A percentile compares a stretch with the other conserved stretches of the same genome.
Conservation (phyloP, 1,284 basidiomycete species). For the Marasmius sp. region DNA sequence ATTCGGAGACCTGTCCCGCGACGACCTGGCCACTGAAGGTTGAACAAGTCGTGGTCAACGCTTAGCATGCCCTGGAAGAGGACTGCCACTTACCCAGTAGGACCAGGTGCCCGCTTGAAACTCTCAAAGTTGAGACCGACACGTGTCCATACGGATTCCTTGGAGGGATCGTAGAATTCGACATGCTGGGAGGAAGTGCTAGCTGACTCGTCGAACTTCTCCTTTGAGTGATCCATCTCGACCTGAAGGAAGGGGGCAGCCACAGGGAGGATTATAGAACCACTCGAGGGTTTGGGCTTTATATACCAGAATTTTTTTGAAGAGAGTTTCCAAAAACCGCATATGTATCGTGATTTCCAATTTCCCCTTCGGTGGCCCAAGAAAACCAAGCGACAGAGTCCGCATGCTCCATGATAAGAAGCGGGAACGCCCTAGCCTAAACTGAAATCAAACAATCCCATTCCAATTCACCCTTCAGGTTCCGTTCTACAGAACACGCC, state of each 20-base stretch:
- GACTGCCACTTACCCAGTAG: slow-evolving; percentile 33
- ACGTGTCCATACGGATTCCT: slow-evolving; percentile 42
- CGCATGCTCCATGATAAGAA: not conserved
- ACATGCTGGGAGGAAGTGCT: not conserved
- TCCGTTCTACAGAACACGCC: no score
- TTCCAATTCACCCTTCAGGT: no score
- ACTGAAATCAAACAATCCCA: no score
- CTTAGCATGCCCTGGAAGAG: not conserved
- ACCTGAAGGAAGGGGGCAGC: not conserved
- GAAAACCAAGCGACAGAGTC: not conserved
- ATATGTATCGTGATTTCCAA: not conserved
- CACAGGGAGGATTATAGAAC: not conserved
- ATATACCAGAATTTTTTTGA: not conserved
- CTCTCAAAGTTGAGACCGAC: slow-evolving; percentile 37
- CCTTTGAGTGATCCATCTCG: not conserved
- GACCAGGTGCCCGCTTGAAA: slow-evolving; percentile 44
- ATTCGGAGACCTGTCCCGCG: slow-evolving; percentile 29
- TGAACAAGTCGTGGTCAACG: no score
- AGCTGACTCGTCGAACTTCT: not conserved
- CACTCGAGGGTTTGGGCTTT: not conserved
- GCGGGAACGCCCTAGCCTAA: no score
- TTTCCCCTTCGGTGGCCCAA: not conserved
- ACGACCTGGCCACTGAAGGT: slow-evolving; percentile 33
- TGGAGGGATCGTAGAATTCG: slow-evolving; percentile 40
- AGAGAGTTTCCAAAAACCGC: no score